Evolutionary conservation across 495 filamentous ascomycete genomes (phyloP).

Genomic region (Trichocladium uniseriatum): DNA sequence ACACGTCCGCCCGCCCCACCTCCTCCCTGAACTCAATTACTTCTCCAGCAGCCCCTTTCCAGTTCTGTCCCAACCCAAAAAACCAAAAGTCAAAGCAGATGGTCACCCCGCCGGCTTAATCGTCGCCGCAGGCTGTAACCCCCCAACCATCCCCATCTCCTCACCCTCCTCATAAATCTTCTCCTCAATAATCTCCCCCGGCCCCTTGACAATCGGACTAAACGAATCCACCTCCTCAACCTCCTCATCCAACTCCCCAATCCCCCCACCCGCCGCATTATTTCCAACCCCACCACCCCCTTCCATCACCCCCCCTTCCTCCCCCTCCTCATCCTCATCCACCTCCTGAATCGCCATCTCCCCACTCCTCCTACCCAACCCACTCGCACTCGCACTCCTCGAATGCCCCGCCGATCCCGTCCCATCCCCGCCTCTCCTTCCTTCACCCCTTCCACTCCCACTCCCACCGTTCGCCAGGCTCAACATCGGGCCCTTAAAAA

Average conservation of each 20-base stretch:
- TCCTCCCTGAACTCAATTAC: too few relatives aligned
- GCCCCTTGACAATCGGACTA: slow-evolving; percentile 38
- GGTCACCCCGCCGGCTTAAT: slow-evolving; percentile 1
- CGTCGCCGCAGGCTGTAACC: slow-evolving; percentile 10
- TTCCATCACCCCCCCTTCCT: slow-evolving; percentile 22
- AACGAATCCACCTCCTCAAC: slow-evolving; percentile 65
- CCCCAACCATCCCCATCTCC: slow-evolving; percentile 5
- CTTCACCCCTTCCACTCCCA: slow-evolving; percentile 18
- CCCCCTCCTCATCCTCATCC: slow-evolving; percentile 55
- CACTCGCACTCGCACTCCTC: slow-evolving; percentile 45
- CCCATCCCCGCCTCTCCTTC: slow-evolving; percentile 7
- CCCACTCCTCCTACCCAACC: slow-evolving; percentile 46
- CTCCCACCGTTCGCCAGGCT: slow-evolving; percentile 28
- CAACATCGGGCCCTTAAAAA: slow-evolving; percentile 80
- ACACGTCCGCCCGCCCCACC: too few relatives aligned
- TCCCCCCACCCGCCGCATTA: slow-evolving; percentile 9
- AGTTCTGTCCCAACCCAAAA: not conserved
- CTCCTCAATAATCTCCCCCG: slow-evolving; percentile 46
- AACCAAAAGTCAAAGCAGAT: not conserved
- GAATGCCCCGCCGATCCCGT: slow-evolving; percentile 23
- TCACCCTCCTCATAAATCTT: slow-evolving; percentile 43
- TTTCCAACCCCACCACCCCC: not conserved
- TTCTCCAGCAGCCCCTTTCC: too few relatives aligned
- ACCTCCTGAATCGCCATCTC: slow-evolving; percentile 78
- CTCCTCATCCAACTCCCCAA: slow-evolving; percentile 29